A percentile compares a stretch with the other conserved stretches of the same genome.
phyloP scores from a whole-genome alignment of 2,329 filamentous ascomycete species.

The Ceratocystis cubensis region DNA sequence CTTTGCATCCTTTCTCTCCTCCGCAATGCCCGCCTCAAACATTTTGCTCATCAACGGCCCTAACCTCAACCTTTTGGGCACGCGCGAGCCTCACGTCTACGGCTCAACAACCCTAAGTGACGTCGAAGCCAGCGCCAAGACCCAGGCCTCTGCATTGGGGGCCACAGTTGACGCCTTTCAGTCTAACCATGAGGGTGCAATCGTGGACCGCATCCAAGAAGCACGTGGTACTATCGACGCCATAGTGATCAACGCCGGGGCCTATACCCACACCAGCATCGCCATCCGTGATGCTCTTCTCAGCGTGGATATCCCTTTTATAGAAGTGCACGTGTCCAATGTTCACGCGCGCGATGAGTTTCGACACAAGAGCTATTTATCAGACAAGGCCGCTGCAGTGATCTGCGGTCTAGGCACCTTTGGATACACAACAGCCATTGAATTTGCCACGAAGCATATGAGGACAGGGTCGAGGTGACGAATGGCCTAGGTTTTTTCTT shows the following conservation, averaged over 20 bases:
- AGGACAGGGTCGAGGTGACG: constrained; percentile 28
- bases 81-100: constrained; percentile 61
- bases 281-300: constrained; percentile 62
- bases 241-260: constrained; percentile 65
- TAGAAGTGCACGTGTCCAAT: constrained; percentile 68
- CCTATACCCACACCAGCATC: constrained; percentile 63
- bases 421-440: constrained; percentile 49
- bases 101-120: constrained; percentile 55
- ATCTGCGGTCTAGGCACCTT: constrained; percentile 56
- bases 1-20: background rate
- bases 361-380: constrained; percentile 57
- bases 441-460: constrained; percentile 37
- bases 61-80: constrained; percentile 69
- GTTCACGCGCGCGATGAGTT: constrained; percentile 59
- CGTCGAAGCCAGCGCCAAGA: constrained; percentile 38
- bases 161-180: constrained; percentile 49
- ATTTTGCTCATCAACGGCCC: constrained; percentile 71
- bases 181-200: constrained; percentile 65
- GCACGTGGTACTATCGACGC: constrained; percentile 47
- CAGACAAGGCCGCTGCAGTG: constrained; percentile 62
- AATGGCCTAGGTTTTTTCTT: background rate
- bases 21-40: constrained; percentile 28
- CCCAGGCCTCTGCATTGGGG: constrained; percentile 38
- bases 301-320: constrained; percentile 57
- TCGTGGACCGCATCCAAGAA: constrained; percentile 60